A percentile compares a stretch with the other conserved stretches of the same genome.
These are phyloP conservation scores for Coprinopsis sp. DNA, from an alignment of 768 basidiomycete genomes.

Conservation along the genomic window DNA sequence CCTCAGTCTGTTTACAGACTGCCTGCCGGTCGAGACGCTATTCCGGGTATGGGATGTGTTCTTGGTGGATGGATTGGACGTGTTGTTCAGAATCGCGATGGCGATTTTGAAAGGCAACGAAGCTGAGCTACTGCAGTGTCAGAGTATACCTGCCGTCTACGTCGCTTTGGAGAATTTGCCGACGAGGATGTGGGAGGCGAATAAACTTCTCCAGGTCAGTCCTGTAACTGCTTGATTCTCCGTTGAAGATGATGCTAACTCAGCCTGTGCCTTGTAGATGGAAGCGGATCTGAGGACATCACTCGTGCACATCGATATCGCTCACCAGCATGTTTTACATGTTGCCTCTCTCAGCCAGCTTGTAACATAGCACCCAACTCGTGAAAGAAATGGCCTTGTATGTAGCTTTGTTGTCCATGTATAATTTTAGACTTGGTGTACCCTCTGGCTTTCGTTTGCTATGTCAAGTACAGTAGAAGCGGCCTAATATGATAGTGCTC, in stretches of 20 bases:
- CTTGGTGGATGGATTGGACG: slow-evolving; percentile 87
- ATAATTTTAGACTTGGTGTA: no score
- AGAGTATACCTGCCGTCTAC: slow-evolving; percentile 86
- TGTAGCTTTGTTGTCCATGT: no score
- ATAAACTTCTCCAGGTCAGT: slow-evolving; percentile 82
- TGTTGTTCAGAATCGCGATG: slow-evolving; percentile 86
- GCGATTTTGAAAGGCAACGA: slow-evolving; percentile 83
- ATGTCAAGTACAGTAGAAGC: no score
- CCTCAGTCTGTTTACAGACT: slow-evolving; percentile 92
- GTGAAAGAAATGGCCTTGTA: no score
- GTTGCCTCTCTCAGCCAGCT: slow-evolving; percentile 21
- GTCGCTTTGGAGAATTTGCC: slow-evolving; percentile 86
- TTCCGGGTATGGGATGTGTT: slow-evolving; percentile 97
- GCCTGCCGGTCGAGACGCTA: slow-evolving; percentile 92
- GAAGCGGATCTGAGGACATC: slow-evolving; percentile 39
- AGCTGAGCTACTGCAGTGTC: slow-evolving; percentile 74
- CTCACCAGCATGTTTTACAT: slow-evolving; percentile 43
- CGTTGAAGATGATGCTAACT: slow-evolving; percentile 26
- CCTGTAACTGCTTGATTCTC: neutral
- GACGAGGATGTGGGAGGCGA: slow-evolving; percentile 90
- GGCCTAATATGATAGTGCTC: no score
- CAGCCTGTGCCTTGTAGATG: slow-evolving; percentile 30
- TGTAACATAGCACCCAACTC: neutral
- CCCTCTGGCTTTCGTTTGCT: no score
- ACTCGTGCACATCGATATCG: slow-evolving; percentile 42